Evolutionary conservation across 805 yeast genomes (phyloP).

Genomic region (Zygosaccharomyces gambellarensis): DNA sequence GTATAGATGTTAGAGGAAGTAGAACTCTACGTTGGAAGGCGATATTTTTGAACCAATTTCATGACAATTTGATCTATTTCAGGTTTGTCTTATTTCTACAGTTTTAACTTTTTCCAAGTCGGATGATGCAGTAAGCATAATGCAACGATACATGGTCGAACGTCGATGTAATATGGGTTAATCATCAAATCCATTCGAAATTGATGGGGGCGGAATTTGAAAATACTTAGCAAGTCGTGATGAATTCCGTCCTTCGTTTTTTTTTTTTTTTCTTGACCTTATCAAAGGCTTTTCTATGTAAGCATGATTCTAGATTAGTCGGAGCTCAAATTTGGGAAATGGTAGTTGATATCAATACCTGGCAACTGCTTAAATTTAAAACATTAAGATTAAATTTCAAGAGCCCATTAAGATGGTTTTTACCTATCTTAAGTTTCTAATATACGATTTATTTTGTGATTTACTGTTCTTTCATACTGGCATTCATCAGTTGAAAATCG

Average conservation of each 20-base stretch:
- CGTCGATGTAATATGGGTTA: too few relatives aligned
- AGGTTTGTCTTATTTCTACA: too few relatives aligned
- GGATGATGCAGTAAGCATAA: too few relatives aligned
- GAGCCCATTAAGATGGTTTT: neutral
- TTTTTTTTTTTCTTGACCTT: too few relatives aligned
- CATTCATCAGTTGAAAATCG: neutral
- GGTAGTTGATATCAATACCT: neutral
- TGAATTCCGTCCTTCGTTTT: too few relatives aligned
- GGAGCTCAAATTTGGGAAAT: neutral
- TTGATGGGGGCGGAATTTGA: too few relatives aligned
- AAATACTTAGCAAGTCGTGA: too few relatives aligned
- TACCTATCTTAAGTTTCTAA: neutral
- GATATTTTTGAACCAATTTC: too few relatives aligned
- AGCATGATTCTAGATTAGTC: neutral
- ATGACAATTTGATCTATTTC: too few relatives aligned
- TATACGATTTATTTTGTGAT: neutral
- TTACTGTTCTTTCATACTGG: neutral
- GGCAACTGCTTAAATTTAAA: neutral
- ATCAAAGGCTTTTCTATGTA: neutral
- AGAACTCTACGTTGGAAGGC: neutral
- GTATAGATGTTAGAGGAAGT: neutral
- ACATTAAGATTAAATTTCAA: neutral
- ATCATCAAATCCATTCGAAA: too few relatives aligned
- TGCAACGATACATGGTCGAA: too few relatives aligned
- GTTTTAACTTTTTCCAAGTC: too few relatives aligned